Conservation (phyloP, 2,329 filamentous ascomycete species). For the Phaeosphaeriaceae sp. region DNA sequence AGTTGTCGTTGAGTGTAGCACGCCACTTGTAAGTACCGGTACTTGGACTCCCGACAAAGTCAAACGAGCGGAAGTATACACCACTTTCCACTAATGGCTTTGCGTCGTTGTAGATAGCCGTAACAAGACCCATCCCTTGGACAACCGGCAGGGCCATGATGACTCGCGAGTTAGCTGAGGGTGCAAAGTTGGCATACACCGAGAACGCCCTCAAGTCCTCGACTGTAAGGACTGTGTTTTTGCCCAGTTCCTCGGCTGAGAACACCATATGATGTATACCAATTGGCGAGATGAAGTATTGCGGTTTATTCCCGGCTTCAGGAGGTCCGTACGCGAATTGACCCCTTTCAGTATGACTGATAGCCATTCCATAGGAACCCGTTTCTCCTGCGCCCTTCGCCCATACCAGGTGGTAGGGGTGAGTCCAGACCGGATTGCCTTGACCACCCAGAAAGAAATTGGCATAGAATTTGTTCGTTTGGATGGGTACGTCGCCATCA, state of each 20-base stretch:
- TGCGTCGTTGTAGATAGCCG: slow-evolving; percentile 74
- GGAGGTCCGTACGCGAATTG: slow-evolving; percentile 64
- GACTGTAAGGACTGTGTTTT: slow-evolving; percentile 64
- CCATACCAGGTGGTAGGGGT: slow-evolving; percentile 64
- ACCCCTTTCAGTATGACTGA: slow-evolving; percentile 76
- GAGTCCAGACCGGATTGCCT: slow-evolving; percentile 73
- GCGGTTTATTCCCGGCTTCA: slow-evolving; percentile 44
- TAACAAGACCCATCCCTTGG: slow-evolving; percentile 90
- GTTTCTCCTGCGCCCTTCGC: slow-evolving; percentile 57
- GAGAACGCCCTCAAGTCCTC: slow-evolving; percentile 65
- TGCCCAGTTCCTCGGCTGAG: slow-evolving; percentile 77
- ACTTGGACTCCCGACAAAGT: slow-evolving; percentile 33
- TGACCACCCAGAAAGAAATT: slow-evolving; percentile 84
- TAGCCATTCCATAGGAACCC: slow-evolving; percentile 77
- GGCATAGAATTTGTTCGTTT: slow-evolving; percentile 76
- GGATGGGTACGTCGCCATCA: slow-evolving; percentile 57
- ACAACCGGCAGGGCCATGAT: slow-evolving; percentile 80
- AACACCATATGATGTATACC: slow-evolving; percentile 84
- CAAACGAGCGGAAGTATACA: slow-evolving; percentile 76
- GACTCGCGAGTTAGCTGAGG: slow-evolving; percentile 60
- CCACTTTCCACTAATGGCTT: slow-evolving; percentile 77
- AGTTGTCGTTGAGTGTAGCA: slow-evolving; percentile 60
- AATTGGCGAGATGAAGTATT: slow-evolving; percentile 83
- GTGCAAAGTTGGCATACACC: slow-evolving; percentile 72
- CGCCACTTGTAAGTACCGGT: slow-evolving; percentile 47